These are phyloP conservation scores for Ogataea chonburiensis DNA, from an alignment of 805 yeast species.

Conservation along the genomic window DNA sequence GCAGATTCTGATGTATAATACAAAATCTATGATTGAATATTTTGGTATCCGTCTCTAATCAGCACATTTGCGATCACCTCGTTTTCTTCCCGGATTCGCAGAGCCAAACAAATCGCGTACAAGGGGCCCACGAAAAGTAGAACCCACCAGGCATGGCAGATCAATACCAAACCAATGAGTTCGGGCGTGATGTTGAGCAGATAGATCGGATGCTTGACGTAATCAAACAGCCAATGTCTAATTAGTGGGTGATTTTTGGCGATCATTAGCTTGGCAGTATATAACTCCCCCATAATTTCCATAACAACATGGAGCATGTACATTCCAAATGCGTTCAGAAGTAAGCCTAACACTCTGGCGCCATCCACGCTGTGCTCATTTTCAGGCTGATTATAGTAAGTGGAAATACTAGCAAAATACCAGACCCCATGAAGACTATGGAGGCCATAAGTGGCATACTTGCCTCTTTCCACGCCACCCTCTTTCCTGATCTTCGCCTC, in stretches of 20 bases:
- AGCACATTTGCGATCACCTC: slow-evolving; percentile 12
- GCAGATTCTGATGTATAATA: slow-evolving; percentile 19
- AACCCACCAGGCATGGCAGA: slow-evolving; percentile 14
- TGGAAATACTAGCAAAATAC: slow-evolving; percentile 8
- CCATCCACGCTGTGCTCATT: slow-evolving; percentile 8
- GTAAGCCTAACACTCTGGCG: slow-evolving; percentile 4
- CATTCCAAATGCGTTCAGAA: slow-evolving; percentile 13
- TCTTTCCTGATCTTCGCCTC: slow-evolving; percentile 10
- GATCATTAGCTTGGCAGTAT: slow-evolving; percentile 19
- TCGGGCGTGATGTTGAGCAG: slow-evolving; percentile 17
- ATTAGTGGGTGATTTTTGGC: slow-evolving; percentile 19
- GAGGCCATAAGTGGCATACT: slow-evolving; percentile 4
- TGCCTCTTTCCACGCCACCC: slow-evolving; percentile 19
- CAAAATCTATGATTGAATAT: background rate
- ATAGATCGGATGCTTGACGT: slow-evolving; percentile 18
- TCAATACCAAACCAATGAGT: slow-evolving; percentile 11
- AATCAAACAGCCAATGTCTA: slow-evolving; percentile 15
- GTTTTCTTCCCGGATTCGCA: slow-evolving; percentile 17
- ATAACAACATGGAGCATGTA: slow-evolving; percentile 11
- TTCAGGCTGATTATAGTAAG: slow-evolving; percentile 1
- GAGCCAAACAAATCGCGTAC: slow-evolving; percentile 8
- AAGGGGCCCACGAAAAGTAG: slow-evolving; percentile 12
- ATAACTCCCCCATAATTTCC: slow-evolving; percentile 13
- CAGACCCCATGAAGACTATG: slow-evolving; percentile 11
- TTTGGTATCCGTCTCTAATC: slow-evolving; percentile 1